phyloP scores from a whole-genome alignment of 1,284 basidiomycete genomes.

The Tilletia setariae region DNA sequence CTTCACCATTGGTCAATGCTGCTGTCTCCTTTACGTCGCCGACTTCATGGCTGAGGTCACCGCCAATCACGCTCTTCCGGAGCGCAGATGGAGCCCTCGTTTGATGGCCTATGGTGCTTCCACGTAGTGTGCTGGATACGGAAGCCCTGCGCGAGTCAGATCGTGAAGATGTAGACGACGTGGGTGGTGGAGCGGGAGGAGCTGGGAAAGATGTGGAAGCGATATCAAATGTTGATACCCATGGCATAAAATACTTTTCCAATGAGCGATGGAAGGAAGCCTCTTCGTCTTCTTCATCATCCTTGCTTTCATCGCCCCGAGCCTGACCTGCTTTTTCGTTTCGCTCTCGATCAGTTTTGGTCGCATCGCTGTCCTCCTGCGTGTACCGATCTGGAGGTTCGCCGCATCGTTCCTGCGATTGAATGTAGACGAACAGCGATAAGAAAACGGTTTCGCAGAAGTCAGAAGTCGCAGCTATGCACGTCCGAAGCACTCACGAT shows the following conservation, averaged over 20 bases:
- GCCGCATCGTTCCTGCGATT: background rate
- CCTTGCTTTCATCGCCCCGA: background rate
- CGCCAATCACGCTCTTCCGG: background rate
- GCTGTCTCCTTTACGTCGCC: too few species aligned
- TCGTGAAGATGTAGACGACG: too few species aligned
- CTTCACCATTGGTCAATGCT: too few species aligned
- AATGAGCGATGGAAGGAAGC: background rate
- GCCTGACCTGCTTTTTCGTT: too few species aligned
- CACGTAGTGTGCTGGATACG: background rate
- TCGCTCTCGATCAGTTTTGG: too few species aligned
- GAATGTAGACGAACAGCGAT: too few species aligned
- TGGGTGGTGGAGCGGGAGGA: too few species aligned
- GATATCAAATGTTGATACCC: conserved; percentile 6
- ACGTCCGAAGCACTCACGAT: background rate
- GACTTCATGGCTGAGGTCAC: too few species aligned
- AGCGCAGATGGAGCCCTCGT: background rate
- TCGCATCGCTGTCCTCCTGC: too few species aligned
- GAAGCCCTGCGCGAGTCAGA: background rate
- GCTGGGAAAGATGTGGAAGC: background rate
- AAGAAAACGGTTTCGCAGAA: too few species aligned
- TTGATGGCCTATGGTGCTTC: background rate
- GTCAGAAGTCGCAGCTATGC: too few species aligned
- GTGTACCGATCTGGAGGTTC: background rate
- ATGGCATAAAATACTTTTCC: conserved; percentile 6
- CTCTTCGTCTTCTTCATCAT: background rate